Conservation (phyloP, 768 basidiomycete species). For the Neoboletus subvelutipes region DNA sequence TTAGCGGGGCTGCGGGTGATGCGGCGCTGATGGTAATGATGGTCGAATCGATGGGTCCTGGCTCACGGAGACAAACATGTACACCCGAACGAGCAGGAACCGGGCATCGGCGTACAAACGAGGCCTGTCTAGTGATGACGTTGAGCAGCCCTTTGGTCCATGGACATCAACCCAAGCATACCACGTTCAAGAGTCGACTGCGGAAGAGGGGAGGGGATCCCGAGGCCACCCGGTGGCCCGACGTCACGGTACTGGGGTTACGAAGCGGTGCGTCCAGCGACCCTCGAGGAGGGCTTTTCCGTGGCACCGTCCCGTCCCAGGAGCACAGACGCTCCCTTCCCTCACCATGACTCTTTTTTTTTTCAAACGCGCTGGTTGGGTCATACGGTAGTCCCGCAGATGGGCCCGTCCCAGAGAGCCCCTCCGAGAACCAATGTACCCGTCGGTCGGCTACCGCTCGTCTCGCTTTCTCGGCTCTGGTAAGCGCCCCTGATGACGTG, state of each 20-base stretch:
- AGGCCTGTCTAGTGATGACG: too few relatives aligned
- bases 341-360: not conserved
- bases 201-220: not conserved
- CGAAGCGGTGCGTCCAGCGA: not conserved
- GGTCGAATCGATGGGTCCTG: not conserved
- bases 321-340: not conserved
- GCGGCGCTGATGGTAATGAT: not conserved
- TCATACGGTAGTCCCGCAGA: not conserved
- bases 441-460: not conserved
- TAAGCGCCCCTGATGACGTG: not conserved
- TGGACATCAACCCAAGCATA: too few relatives aligned
- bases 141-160: too few relatives aligned
- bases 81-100: too few relatives aligned
- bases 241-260: not conserved
- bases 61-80: too few relatives aligned
- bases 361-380: not conserved
- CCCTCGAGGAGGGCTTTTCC: not conserved
- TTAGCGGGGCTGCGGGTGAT: not conserved
- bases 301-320: not conserved
- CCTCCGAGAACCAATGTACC: not conserved
- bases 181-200: not conserved
- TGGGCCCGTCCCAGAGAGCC: not conserved
- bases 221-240: not conserved
- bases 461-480: not conserved
- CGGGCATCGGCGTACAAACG: too few relatives aligned